Percentiles rank a stretch among this genome's conserved stretches.
phyloP scores from a whole-genome alignment of 2,329 filamentous ascomycete species.

The Mycocentrospora acerina region DNA sequence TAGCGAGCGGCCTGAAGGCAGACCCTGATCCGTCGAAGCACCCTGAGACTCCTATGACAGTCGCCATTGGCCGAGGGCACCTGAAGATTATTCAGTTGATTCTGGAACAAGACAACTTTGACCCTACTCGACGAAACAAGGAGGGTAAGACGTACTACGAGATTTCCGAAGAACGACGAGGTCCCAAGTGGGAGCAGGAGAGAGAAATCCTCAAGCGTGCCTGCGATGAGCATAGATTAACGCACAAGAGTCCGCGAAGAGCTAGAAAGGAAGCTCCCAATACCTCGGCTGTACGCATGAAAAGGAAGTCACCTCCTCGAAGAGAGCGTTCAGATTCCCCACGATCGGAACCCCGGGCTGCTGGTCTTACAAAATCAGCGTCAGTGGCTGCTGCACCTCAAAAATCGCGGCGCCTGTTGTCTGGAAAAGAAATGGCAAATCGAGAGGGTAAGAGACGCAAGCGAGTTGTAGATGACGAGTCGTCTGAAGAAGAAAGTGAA shows the following conservation, averaged over 20 bases:
- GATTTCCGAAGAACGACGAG: slow-evolving; percentile 77
- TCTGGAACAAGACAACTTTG: slow-evolving; percentile 74
- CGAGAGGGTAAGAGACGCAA: slow-evolving; percentile 36
- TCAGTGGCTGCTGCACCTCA: slow-evolving; percentile 22
- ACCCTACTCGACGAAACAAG: slow-evolving; percentile 73
- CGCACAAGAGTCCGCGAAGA: slow-evolving; percentile 37
- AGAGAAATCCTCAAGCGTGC: slow-evolving; percentile 75
- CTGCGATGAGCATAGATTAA: slow-evolving; percentile 59
- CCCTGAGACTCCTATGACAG: slow-evolving; percentile 87
- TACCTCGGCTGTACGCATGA: slow-evolving; percentile 27
- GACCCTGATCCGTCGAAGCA: slow-evolving; percentile 72
- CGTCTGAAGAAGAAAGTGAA: slow-evolving; percentile 39
- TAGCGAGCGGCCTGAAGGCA: slow-evolving; percentile 50
- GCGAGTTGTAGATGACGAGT: slow-evolving; percentile 36
- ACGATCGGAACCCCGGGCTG: slow-evolving; percentile 30
- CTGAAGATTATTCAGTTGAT: slow-evolving; percentile 81
- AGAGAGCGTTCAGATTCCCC: slow-evolving; percentile 40
- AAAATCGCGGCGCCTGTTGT: slow-evolving; percentile 38
- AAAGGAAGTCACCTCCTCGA: slow-evolving; percentile 33
- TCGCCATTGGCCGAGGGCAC: slow-evolving; percentile 87
- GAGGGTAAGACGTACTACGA: slow-evolving; percentile 84
- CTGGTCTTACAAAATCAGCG: slow-evolving; percentile 24
- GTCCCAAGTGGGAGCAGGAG: slow-evolving; percentile 89
- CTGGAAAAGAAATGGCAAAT: slow-evolving; percentile 40
- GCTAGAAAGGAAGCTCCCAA: slow-evolving; percentile 37